Conservation (phyloP, 495 filamentous ascomycete species). For the Penicillium atrosanguineum region DNA sequence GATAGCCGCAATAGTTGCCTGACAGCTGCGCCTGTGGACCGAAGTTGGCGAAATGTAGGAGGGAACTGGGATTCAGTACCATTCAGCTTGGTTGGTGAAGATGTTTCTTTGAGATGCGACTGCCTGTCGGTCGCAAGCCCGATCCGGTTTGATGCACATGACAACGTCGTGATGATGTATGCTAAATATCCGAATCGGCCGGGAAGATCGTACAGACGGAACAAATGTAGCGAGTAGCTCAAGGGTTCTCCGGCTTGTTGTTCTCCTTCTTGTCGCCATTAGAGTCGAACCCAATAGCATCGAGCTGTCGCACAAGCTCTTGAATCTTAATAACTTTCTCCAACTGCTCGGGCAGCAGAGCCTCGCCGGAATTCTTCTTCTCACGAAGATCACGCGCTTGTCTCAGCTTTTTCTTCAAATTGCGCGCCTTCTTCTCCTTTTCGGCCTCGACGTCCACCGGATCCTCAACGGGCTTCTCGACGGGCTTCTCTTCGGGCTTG, state of each 20-base stretch:
- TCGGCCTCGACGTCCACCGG: slow-evolving; percentile 67
- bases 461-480: slow-evolving; percentile 30
- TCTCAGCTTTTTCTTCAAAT: slow-evolving; percentile 91
- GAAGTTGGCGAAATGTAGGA: not conserved
- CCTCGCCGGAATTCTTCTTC: slow-evolving; percentile 84
- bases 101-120: not conserved
- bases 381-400: slow-evolving; percentile 87
- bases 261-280: slow-evolving; percentile 52
- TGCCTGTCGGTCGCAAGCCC: not conserved
- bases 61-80: not conserved
- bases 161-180: not conserved
- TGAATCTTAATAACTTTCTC: slow-evolving; percentile 97
- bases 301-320: slow-evolving; percentile 86
- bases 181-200: not conserved
- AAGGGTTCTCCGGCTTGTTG: slow-evolving; percentile 10
- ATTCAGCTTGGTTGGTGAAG: not conserved
- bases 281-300: slow-evolving; percentile 77
- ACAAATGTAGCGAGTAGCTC: slow-evolving; percentile 1
- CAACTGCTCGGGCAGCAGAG: slow-evolving; percentile 87
- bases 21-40: not conserved
- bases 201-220: not conserved
- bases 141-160: not conserved
- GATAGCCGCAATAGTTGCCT: not conserved
- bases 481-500: slow-evolving; percentile 35
- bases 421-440: slow-evolving; percentile 88